Base-by-base conservation (phyloP, 306 rosid species). In the Quercus dentata region DNA sequence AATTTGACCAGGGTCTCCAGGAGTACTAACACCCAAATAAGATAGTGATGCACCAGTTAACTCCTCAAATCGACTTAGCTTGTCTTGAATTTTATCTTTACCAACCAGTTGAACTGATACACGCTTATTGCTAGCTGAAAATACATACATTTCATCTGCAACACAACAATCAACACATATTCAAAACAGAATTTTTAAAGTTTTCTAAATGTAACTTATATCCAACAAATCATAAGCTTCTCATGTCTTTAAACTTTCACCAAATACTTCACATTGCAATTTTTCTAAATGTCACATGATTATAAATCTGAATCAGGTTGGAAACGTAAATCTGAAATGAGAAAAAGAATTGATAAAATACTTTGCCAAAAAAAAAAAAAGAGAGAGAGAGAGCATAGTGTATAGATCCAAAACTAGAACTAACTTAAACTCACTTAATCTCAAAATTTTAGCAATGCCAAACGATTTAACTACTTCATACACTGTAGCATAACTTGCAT, bases 111-210 rank as follows among this genome's bases (percentile, higher is more conserved):
- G 87, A 82, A 95, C 73, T 6, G 89, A 87, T 28, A 95, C 99
- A 21, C 94, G 92, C 72, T 83, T 88, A 85, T 88, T 92, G 86
- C 94, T 92, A 33, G 93, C 76, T 6, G 99, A 95, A 77, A 92
- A 86, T 38, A 95, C 99, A 81, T 95, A 95, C 99, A 95, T 95
- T 84, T 91, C 98, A 90, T 92, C 99, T 94, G 89, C 85, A 79
- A 87, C 70, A 84, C 71, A 49, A 72, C 74, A 65, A 51, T 41
- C 44, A 55, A 23, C 38, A 67, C 74, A 73, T 41, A 78, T 79
- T 67, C 33, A 3, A 87, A 77, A 78, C 49, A 69, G n/a, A 67
- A 58, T 75, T 59, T 79, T 20, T 46, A 51, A 5, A 25, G 69
- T 61, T 78, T 54, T n/a, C 63, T 70, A 64, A 57, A 58, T 15